Conservation (phyloP, 1,284 basidiomycete genomes). For the Ganoderma lingzhi region DNA sequence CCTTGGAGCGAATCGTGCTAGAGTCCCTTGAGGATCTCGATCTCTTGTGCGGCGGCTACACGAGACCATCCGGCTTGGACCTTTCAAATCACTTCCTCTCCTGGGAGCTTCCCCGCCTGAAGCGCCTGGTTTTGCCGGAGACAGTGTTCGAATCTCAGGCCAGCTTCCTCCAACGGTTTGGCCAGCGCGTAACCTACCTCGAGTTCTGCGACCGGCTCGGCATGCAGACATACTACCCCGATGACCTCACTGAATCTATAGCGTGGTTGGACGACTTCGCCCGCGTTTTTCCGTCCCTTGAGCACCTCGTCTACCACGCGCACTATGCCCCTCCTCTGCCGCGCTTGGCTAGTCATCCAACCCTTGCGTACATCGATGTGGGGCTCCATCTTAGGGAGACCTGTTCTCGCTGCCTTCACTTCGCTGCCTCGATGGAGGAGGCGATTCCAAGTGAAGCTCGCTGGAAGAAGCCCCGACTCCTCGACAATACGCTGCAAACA, state of each 20-base stretch:
- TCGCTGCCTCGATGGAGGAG: neutral
- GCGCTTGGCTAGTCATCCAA: conserved; percentile 15
- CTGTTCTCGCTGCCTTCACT: neutral
- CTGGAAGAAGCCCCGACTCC: conserved; percentile 26
- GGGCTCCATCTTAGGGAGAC: conserved; percentile 10
- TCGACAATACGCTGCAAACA: conserved; percentile 17
- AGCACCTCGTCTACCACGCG: conserved; percentile 19
- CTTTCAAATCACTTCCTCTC: conserved; percentile 3
- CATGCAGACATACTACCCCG: neutral
- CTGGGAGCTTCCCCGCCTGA: conserved; percentile 22
- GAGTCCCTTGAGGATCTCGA: conserved; percentile 22
- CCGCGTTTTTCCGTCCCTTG: conserved; percentile 16
- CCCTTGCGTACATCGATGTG: conserved; percentile 19
- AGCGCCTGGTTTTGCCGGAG: conserved; percentile 17
- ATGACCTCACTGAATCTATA: no score
- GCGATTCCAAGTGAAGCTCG: conserved; percentile 3
- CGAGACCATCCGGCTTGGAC: neutral
- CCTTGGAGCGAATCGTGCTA: conserved; percentile 6
- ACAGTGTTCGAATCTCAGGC: conserved; percentile 12
- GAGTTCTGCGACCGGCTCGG: conserved; percentile 24
- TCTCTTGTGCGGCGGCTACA: conserved; percentile 20
- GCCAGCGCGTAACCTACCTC: conserved; percentile 16
- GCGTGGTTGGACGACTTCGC: conserved; percentile 8
- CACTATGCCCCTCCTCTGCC: conserved; percentile 8
- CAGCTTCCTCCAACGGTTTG: conserved; percentile 13